Conservation (phyloP, 2,329 filamentous ascomycete genomes). For the Fusarium sp. region DNA sequence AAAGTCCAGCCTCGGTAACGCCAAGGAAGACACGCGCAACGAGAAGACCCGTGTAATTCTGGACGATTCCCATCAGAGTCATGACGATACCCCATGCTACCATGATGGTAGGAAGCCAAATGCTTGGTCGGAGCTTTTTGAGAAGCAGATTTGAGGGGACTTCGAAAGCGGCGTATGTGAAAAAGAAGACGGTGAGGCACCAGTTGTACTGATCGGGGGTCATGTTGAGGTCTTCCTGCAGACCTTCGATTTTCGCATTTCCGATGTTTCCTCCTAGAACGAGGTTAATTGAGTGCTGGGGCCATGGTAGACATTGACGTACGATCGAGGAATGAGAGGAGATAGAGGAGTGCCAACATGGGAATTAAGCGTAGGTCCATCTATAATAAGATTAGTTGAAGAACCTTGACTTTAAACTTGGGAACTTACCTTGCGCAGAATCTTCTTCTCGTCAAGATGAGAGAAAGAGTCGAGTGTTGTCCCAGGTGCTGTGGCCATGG, state of each 20-base stretch:
- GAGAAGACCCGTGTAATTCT: conserved; percentile 61
- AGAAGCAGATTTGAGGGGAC: conserved; percentile 82
- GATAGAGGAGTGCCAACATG: conserved; percentile 74
- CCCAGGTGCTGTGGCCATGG: conserved; percentile 27
- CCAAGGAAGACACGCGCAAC: conserved; percentile 70
- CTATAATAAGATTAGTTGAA: conserved; percentile 43
- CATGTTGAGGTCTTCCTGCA: conserved; percentile 67
- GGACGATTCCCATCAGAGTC: conserved; percentile 66
- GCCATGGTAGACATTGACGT: conserved; percentile 25
- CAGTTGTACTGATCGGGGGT: conserved; percentile 77
- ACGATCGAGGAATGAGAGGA: conserved; percentile 76
- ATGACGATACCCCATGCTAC: conserved; percentile 65
- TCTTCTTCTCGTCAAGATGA: conserved; percentile 62
- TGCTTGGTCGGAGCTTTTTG: conserved; percentile 77
- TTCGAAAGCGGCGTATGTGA: conserved; percentile 81
- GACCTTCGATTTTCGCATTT: conserved; percentile 74
- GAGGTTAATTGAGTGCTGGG: neutral
- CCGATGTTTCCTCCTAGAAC: conserved; percentile 67
- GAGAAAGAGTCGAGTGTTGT: conserved; percentile 45
- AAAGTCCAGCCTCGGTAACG: conserved; percentile 74
- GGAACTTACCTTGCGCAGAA: conserved; percentile 64
- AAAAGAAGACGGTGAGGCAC: conserved; percentile 79
- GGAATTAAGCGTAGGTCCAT: conserved; percentile 67
- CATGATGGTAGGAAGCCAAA: conserved; percentile 85
- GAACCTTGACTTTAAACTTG: accelerated